Evolutionary conservation across 140 eudicot species (phyloP).

Genomic region (Erigeron philadelphicus): DNA sequence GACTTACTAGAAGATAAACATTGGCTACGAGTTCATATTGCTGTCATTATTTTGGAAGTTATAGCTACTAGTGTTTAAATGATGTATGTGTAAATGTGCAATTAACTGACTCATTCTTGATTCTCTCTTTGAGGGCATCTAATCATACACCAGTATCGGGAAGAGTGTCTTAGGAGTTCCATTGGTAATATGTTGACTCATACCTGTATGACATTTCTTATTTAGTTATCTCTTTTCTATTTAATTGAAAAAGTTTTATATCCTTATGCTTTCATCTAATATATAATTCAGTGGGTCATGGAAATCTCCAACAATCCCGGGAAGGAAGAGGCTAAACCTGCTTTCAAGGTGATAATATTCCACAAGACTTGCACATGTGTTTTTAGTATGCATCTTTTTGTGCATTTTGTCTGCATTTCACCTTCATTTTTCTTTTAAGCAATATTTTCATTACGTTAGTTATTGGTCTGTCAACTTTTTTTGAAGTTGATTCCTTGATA

Average conservation of each 20-base stretch:
- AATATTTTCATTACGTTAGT: no score
- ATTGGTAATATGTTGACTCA: conserved; percentile 50
- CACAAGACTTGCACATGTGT: not conserved
- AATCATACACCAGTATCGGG: conserved; percentile 68
- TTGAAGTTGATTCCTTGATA: not conserved
- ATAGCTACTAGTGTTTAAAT: conserved; percentile 10
- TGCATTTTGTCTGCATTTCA: not conserved
- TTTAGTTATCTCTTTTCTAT: conserved; percentile 1
- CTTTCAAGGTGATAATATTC: conserved; percentile 64
- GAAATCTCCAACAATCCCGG: conserved; percentile 83
- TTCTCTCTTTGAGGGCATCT: conserved; percentile 63
- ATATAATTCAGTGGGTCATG: conserved; percentile 67
- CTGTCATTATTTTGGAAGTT: conserved; percentile 18
- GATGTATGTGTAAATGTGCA: conserved; percentile 18
- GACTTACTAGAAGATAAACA: not conserved
- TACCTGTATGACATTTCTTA: not conserved
- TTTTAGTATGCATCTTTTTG: not conserved
- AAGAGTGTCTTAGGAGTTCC: conserved; percentile 83
- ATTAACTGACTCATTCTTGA: conserved; percentile 44
- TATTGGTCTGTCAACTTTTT: no score
- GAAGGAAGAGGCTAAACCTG: conserved; percentile 88
- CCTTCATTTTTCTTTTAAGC: no score
- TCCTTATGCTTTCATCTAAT: conserved; percentile 14
- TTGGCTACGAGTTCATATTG: not conserved
- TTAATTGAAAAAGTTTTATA: not conserved